These are phyloP conservation scores for Phytophthora citricola DNA, from an alignment of 352 stramenopile species.

Conservation along the genomic window DNA sequence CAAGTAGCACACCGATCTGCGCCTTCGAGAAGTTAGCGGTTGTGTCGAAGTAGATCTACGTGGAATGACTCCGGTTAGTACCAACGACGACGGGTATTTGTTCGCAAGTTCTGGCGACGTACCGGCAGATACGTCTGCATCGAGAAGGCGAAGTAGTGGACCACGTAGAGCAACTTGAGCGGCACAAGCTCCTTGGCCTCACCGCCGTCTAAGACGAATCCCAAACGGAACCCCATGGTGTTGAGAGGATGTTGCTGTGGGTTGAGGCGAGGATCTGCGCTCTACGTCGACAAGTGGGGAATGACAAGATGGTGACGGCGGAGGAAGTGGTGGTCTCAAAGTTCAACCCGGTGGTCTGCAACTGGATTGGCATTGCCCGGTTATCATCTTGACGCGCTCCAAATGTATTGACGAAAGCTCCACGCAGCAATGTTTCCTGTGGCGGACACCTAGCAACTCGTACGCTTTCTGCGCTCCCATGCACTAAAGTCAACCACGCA, in stretches of 20 bases:
- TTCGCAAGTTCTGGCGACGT: not conserved
- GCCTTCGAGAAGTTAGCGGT: constrained; percentile 61
- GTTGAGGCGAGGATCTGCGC: constrained; percentile 10
- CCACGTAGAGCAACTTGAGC: constrained; percentile 75
- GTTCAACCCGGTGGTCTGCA: constrained; percentile 8
- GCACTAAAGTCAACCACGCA: constrained; percentile 29
- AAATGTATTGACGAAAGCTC: constrained; percentile 22
- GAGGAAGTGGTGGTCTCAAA: constrained; percentile 6
- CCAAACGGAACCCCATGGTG: constrained; percentile 35
- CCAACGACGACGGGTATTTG: not conserved
- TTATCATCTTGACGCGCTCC: constrained; percentile 1
- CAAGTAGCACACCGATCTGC: constrained; percentile 49
- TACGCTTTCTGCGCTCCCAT: constrained; percentile 27
- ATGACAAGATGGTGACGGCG: constrained; percentile 3
- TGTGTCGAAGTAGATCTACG: constrained; percentile 72
- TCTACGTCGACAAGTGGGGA: constrained; percentile 21
- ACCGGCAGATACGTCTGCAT: constrained; percentile 73
- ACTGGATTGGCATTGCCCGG: constrained; percentile 7
- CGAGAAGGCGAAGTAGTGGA: constrained; percentile 73
- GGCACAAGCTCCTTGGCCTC: constrained; percentile 66
- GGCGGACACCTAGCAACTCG: constrained; percentile 16
- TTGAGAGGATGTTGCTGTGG: not conserved
- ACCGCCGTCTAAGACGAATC: constrained; percentile 65
- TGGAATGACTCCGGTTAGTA: constrained; percentile 6
- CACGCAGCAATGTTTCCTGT: constrained; percentile 22